A percentile compares a stretch with the other conserved stretches of the same genome.
phyloP scores from a whole-genome alignment of 164 flowering plant species.

The Cinnamomum micranthum region DNA sequence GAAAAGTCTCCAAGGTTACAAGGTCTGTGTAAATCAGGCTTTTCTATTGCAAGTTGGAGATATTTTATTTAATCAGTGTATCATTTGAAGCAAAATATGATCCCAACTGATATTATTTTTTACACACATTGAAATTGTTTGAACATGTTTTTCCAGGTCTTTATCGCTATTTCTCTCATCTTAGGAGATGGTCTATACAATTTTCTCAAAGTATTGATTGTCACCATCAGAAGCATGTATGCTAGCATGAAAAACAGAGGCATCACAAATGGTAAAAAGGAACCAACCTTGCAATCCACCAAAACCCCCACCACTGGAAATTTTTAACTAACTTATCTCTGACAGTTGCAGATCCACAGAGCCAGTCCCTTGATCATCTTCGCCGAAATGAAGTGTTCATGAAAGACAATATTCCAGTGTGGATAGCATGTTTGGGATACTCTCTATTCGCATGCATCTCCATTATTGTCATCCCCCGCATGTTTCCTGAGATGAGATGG shows the following conservation, averaged over 20 bases:
- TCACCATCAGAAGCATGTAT: constrained; percentile 36
- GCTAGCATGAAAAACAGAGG: constrained; percentile 23
- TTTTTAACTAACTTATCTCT: neutral
- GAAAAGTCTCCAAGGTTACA: constrained; percentile 84
- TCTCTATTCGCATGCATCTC: constrained; percentile 50
- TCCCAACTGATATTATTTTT: neutral
- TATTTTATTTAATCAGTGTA: neutral
- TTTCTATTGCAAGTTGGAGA: constrained; percentile 61
- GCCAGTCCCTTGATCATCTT: constrained; percentile 34
- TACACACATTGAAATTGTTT: neutral
- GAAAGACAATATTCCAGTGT: constrained; percentile 65
- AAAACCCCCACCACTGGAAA: neutral
- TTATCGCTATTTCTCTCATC: constrained; percentile 71
- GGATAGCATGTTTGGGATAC: constrained; percentile 67
- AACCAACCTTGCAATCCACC: neutral
- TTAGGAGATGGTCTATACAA: constrained; percentile 92
- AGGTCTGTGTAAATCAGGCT: constrained; percentile 51
- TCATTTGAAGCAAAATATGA: neutral
- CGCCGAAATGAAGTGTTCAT: constrained; percentile 57
- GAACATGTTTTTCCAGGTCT: constrained; percentile 48
- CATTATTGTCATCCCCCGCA: constrained; percentile 62
- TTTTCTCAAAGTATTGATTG: constrained; percentile 50
- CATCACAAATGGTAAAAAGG: constrained; percentile 34
- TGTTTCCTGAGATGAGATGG: constrained; percentile 87
- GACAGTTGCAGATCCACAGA: constrained; percentile 34